Percentiles rank a stretch among this genome's conserved stretches.
These are phyloP conservation scores for Clonostachys rhizophaga DNA, from an alignment of 2,329 filamentous ascomycete genomes.

Conservation along the genomic window DNA sequence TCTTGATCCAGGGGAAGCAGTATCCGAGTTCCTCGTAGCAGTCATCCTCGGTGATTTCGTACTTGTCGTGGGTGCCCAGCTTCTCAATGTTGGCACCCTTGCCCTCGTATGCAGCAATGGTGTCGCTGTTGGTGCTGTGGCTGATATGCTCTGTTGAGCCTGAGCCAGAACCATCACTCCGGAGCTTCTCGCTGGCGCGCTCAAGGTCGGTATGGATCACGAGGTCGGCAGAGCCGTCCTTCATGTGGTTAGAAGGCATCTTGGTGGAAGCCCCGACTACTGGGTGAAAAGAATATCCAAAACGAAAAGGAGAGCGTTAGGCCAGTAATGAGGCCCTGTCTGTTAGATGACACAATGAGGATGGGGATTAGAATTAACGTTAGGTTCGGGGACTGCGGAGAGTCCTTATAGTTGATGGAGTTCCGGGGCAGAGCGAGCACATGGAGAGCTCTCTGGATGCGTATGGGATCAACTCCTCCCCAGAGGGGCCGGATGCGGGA, in stretches of 20 bases:
- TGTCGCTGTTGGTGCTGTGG: conserved; percentile 3
- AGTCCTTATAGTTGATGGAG: too few relatives aligned
- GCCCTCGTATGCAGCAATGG: not conserved
- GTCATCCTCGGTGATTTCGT: conserved; percentile 48
- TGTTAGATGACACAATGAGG: not conserved
- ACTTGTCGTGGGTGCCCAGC: conserved; percentile 23
- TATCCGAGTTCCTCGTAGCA: conserved; percentile 65
- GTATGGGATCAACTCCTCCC: too few relatives aligned
- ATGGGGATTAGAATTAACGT: not conserved
- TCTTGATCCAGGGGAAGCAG: conserved; percentile 54
- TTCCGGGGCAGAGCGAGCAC: too few relatives aligned
- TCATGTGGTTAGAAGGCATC: conserved; percentile 14
- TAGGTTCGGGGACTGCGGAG: too few relatives aligned
- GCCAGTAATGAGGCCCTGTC: not conserved
- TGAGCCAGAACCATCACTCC: not conserved
- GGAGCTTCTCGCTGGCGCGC: conserved; percentile 26
- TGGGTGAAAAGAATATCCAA: not conserved
- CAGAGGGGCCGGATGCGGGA: too few relatives aligned
- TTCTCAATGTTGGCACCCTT: conserved; percentile 1
- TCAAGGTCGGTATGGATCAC: conserved; percentile 24
- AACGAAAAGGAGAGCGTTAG: not conserved
- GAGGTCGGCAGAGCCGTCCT: conserved; percentile 28
- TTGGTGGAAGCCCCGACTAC: not conserved
- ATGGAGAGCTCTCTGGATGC: too few relatives aligned
- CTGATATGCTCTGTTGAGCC: not conserved